Conservation (phyloP, 225 moss, liverwort and hornwort species). For the Sphagnum tenellum region DNA sequence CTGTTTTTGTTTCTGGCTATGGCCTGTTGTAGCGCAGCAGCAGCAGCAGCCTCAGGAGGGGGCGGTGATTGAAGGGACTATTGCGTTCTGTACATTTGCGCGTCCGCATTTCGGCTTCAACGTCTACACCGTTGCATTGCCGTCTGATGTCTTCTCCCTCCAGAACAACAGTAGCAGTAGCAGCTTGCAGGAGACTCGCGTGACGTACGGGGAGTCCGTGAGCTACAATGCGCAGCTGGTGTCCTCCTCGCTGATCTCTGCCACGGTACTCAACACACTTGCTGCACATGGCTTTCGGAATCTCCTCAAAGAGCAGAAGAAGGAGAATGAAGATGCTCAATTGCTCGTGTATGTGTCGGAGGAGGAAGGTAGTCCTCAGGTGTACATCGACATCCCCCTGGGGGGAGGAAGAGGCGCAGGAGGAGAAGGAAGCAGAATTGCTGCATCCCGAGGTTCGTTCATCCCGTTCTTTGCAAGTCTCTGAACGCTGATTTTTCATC, state of each 20-base stretch:
- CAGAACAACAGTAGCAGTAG: too few relatives aligned
- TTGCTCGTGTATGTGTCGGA: slow-evolving; percentile 65
- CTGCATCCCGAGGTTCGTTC: too few relatives aligned
- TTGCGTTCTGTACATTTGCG: slow-evolving; percentile 23
- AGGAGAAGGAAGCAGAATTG: too few relatives aligned
- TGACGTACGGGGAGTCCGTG: slow-evolving; percentile 66
- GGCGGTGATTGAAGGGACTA: slow-evolving; percentile 15
- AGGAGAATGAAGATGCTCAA: slow-evolving; percentile 9
- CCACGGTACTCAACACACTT: not conserved
- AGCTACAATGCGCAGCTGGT: slow-evolving; percentile 79
- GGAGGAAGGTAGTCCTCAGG: slow-evolving; percentile 56
- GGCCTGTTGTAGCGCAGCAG: not conserved
- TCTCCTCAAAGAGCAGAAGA: slow-evolving; percentile 9
- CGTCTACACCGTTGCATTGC: slow-evolving; percentile 1
- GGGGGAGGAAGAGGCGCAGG: not conserved
- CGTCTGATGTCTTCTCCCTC: not conserved
- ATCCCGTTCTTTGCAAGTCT: too few relatives aligned
- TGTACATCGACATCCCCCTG: slow-evolving; percentile 44
- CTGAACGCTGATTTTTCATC: too few relatives aligned
- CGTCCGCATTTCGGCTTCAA: slow-evolving; percentile 20
- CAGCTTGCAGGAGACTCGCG: slow-evolving; percentile 19
- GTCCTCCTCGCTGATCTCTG: slow-evolving; percentile 18
- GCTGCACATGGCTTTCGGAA: too few relatives aligned
- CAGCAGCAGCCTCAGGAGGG: not conserved
- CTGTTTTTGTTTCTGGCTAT: too few relatives aligned